Percentiles rank a stretch among this genome's conserved stretches.
Evolutionary conservation across 139 green algal genomes (phyloP).

Genomic region (Tetradesmus obliquus): DNA sequence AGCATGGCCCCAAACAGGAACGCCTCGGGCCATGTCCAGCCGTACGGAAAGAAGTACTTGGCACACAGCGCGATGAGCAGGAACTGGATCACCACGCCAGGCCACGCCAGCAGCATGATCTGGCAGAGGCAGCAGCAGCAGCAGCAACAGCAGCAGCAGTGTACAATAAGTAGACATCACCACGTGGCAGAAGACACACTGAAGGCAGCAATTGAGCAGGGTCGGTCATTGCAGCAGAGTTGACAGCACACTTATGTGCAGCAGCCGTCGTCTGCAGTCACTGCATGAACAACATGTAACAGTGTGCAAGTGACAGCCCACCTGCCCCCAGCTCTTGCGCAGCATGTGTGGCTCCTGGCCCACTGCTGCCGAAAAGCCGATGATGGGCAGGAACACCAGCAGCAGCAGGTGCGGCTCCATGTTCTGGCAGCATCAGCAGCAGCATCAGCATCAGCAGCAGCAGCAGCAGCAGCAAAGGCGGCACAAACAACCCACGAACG

Average conservation of each 20-base stretch:
- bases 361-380: conserved; percentile 65
- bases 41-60: conserved; percentile 72
- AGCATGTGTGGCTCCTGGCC: conserved; percentile 72
- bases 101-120: conserved; percentile 60
- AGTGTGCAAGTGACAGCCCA: background rate
- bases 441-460: background rate
- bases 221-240: background rate
- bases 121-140: background rate
- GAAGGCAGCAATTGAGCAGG: background rate
- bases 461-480: background rate
- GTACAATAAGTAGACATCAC: background rate
- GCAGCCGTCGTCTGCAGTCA: background rate
- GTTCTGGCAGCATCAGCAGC: conserved; percentile 36
- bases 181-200: no score
- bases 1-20: conserved; percentile 70
- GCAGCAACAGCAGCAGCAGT: background rate
- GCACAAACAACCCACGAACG: background rate
- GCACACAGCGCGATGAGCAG: conserved; percentile 58
- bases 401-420: conserved; percentile 74
- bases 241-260: background rate
- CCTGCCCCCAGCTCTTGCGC: conserved; percentile 44
- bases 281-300: background rate
- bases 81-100: conserved; percentile 66
- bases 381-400: conserved; percentile 68
- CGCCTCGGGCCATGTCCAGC: conserved; percentile 69